Evolutionary conservation across 345 rosid species (phyloP).

Genomic region (Pistacia vera): DNA sequence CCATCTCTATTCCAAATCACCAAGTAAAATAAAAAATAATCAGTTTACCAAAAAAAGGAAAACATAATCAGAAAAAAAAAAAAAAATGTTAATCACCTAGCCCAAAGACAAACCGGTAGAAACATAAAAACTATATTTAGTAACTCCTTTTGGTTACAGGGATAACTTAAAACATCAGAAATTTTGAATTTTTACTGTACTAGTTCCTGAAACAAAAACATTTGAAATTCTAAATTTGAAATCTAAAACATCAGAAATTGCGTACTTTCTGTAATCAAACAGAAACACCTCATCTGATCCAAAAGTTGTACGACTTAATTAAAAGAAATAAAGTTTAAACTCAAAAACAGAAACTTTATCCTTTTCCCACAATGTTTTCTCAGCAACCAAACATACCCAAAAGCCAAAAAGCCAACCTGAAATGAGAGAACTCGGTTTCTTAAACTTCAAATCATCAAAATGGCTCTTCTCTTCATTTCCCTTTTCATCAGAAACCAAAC

Average conservation of each 20-base stretch:
- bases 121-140: neutral
- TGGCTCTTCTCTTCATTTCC: constrained; percentile 33
- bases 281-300: neutral
- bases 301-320: neutral
- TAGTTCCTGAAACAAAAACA: neutral
- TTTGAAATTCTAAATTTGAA: neutral
- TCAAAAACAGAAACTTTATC: neutral
- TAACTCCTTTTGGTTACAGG: neutral
- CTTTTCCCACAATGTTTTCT: constrained; percentile 15
- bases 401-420: constrained; percentile 47
- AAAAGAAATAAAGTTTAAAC: neutral
- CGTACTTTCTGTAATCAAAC: neutral
- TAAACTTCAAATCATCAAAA: constrained; percentile 41
- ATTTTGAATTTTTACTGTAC: neutral
- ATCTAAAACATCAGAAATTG: neutral
- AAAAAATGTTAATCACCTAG: neutral
- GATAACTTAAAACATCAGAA: neutral
- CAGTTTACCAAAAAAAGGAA: neutral
- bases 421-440: constrained; percentile 36
- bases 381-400: constrained; percentile 31
- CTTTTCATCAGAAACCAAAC: constrained; percentile 34
- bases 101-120: constrained; percentile 1
- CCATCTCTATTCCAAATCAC: constrained; percentile 47
- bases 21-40: neutral
- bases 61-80: neutral